Percentiles rank a stretch among this genome's conserved stretches.
Evolutionary conservation across 2,329 filamentous ascomycete genomes (phyloP).

Genomic region (Botrytis cinerea): DNA sequence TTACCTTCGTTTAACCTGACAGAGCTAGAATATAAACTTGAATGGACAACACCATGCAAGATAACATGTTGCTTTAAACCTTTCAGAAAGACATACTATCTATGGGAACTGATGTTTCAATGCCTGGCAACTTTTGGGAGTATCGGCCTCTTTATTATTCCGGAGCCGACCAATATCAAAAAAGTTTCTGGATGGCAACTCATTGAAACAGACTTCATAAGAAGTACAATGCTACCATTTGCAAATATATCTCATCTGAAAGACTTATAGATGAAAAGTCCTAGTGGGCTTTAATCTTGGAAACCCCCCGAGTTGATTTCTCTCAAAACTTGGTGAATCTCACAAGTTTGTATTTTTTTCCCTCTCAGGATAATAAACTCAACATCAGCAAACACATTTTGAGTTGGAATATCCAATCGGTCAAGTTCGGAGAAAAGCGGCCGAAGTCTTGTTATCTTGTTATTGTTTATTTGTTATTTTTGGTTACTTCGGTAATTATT

Average conservation of each 20-base stretch:
- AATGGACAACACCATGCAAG: too few relatives aligned
- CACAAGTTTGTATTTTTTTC: constrained; percentile 7
- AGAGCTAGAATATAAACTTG: neutral
- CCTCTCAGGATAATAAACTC: neutral
- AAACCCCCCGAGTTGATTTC: neutral
- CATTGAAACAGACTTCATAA: neutral
- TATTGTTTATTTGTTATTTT: constrained; percentile 4
- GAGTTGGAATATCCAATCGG: neutral
- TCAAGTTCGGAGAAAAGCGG: neutral
- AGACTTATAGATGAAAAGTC: neutral
- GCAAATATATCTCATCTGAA: constrained; percentile 5
- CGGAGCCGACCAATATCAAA: constrained; percentile 18
- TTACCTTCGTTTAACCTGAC: neutral
- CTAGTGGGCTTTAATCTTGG: neutral
- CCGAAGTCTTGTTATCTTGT: neutral
- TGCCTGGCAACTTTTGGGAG: neutral
- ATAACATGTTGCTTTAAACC: too few relatives aligned
- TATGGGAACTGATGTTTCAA: neutral
- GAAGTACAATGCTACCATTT: neutral
- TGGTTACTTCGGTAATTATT: constrained; percentile 20
- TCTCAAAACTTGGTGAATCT: neutral
- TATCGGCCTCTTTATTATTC: constrained; percentile 13
- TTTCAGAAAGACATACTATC: neutral
- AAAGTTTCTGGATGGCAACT: neutral
- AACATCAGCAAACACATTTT: constrained; percentile 2